These are phyloP conservation scores for Pilatotrama ljubarskyi DNA, from an alignment of 768 basidiomycete species.

Conservation along the genomic window DNA sequence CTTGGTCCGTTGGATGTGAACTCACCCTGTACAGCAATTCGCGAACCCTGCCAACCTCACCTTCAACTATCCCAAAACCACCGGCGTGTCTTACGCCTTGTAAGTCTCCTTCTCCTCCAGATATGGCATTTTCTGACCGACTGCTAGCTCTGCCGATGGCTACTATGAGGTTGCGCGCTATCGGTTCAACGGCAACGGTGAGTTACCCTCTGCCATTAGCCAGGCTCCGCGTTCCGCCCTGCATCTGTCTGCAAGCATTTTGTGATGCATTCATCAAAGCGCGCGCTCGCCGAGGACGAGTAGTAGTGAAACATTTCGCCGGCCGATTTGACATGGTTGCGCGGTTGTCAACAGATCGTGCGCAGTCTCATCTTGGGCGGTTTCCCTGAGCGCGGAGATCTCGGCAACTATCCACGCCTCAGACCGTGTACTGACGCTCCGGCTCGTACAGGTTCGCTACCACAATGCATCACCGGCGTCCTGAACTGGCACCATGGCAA, in stretches of 20 bases:
- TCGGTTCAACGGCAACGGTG: slow-evolving; percentile 86
- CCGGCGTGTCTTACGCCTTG: slow-evolving; percentile 91
- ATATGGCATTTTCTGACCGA: neutral
- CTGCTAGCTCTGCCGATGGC: slow-evolving; percentile 61
- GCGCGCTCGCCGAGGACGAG: too few species aligned
- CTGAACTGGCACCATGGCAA: slow-evolving; percentile 90
- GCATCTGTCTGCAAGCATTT: neutral
- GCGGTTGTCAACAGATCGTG: neutral
- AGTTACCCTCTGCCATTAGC: slow-evolving; percentile 19
- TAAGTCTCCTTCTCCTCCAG: slow-evolving; percentile 43
- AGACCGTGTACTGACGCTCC: neutral
- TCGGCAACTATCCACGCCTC: neutral
- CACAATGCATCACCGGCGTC: slow-evolving; percentile 86
- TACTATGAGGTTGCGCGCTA: slow-evolving; percentile 92
- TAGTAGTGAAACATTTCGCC: too few species aligned
- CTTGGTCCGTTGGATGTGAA: neutral
- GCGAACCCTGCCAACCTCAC: slow-evolving; percentile 79
- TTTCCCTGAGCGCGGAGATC: neutral
- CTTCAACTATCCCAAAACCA: slow-evolving; percentile 82
- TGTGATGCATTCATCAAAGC: neutral
- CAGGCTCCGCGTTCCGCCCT: neutral
- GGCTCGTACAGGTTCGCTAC: slow-evolving; percentile 61
- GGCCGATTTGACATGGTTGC: too few species aligned
- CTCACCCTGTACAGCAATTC: slow-evolving; percentile 57
- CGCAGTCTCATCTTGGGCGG: too few species aligned